These are phyloP conservation scores for Cordyceps fumosorosea DNA, from an alignment of 2,329 filamentous ascomycete species.

Conservation along the genomic window DNA sequence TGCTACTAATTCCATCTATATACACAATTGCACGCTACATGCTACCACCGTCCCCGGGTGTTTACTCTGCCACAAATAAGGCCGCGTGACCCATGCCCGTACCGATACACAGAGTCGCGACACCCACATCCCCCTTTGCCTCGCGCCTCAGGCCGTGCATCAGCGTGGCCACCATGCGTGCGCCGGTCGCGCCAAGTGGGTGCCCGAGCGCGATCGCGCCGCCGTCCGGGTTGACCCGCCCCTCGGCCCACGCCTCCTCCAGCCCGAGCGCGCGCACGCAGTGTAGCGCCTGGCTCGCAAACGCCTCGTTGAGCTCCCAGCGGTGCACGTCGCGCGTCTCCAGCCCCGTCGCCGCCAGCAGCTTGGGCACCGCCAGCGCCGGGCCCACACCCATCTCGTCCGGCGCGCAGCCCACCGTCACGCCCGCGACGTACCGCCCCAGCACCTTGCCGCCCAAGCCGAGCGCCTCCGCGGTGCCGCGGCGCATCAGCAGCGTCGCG, in stretches of 20 bases:
- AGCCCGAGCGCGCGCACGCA: constrained; percentile 66
- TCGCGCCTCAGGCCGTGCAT: constrained; percentile 56
- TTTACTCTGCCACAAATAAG: constrained; percentile 57
- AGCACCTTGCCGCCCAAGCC: constrained; percentile 65
- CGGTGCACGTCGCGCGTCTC: constrained; percentile 63
- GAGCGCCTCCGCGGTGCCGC: constrained; percentile 69
- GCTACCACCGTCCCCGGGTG: constrained; percentile 11
- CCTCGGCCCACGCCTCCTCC: constrained; percentile 52
- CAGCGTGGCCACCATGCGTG: constrained; percentile 70
- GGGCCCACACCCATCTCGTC: constrained; percentile 95
- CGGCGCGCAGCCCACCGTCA: constrained; percentile 70
- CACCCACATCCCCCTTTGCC: constrained; percentile 67
- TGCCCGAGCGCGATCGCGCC: constrained; percentile 93
- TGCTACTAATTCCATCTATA: neutral
- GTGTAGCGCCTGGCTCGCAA: constrained; percentile 61
- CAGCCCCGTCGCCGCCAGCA: constrained; percentile 65
- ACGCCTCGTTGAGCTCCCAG: constrained; percentile 92
- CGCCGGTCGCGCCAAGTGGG: constrained; percentile 82
- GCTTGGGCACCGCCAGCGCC: constrained; percentile 75
- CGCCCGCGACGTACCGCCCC: constrained; percentile 73
- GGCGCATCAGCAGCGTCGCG: constrained; percentile 74
- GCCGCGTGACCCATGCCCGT: constrained; percentile 75
- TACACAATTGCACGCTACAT: constrained; percentile 20
- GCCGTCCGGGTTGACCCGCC: constrained; percentile 82
- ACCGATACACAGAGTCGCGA: constrained; percentile 86